Percentiles rank a stretch among this genome's conserved stretches.
phyloP scores from a whole-genome alignment of 345 rosid genomes.

The Arabis alpina region DNA sequence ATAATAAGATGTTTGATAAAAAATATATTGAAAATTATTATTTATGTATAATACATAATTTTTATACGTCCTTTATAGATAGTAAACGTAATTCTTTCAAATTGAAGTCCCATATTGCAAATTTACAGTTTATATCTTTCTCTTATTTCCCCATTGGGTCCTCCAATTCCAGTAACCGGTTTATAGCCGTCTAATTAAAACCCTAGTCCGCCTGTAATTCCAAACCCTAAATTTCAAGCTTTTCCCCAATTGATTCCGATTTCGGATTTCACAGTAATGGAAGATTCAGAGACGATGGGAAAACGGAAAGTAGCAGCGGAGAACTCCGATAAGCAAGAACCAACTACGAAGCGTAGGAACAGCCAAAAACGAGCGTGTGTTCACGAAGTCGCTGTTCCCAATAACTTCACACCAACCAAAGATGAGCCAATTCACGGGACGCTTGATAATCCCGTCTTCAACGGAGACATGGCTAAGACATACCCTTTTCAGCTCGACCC shows the following conservation, averaged over 20 bases:
- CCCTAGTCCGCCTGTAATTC: neutral
- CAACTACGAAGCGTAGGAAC: conserved; percentile 56
- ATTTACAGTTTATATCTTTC: too few species aligned
- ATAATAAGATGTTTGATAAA: too few species aligned
- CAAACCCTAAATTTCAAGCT: neutral
- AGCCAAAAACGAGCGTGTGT: conserved; percentile 67
- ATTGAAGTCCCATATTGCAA: too few species aligned
- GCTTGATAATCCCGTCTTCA: conserved; percentile 69
- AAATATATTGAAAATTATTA: too few species aligned
- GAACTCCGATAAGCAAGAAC: conserved; percentile 46
- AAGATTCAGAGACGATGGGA: conserved; percentile 44
- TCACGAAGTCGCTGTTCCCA: conserved; percentile 94
- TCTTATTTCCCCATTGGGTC: too few species aligned
- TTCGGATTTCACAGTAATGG: conserved; percentile 39
- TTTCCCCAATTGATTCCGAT: neutral
- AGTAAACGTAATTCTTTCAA: too few species aligned
- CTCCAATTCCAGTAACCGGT: too few species aligned
- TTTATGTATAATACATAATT: too few species aligned
- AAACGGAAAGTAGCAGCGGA: conserved; percentile 65
- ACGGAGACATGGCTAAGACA: conserved; percentile 82
- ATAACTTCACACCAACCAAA: conserved; percentile 56
- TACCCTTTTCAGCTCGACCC: conserved; percentile 85
- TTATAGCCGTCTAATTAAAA: too few species aligned
- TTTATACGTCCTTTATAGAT: too few species aligned
- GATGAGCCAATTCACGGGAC: conserved; percentile 69